phyloP scores from a whole-genome alignment of 148 eudicot genomes.

The Spergularia marina region DNA sequence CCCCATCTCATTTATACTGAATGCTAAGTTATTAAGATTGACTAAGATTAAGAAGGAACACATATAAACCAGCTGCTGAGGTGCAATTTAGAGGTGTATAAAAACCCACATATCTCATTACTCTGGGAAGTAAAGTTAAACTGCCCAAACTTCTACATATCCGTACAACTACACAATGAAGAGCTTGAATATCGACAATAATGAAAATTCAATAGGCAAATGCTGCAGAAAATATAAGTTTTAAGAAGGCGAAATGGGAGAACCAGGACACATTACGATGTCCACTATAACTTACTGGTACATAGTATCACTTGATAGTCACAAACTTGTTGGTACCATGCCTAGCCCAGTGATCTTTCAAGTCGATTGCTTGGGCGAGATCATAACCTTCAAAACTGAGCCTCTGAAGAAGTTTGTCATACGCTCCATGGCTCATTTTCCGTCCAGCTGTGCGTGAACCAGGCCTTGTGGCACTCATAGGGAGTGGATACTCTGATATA shows the following conservation, averaged over 20 bases:
- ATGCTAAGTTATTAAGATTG: no score
- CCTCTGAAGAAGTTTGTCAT: conserved; percentile 49
- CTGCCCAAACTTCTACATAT: conserved; percentile 11
- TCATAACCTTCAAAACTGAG: conserved; percentile 53
- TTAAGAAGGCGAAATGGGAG: not conserved
- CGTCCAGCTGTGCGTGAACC: conserved; percentile 52
- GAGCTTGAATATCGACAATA: conserved; percentile 23
- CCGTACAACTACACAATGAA: not conserved
- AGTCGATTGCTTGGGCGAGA: conserved; percentile 55
- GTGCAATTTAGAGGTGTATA: no score
- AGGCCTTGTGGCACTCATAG: conserved; percentile 50
- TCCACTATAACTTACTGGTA: not conserved
- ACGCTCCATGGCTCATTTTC: conserved; percentile 71
- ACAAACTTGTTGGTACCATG: conserved; percentile 72
- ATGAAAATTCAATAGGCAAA: conserved; percentile 6
- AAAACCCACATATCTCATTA: not conserved
- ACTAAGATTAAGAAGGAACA: no score
- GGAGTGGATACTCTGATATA: conserved; percentile 64
- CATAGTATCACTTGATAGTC: conserved; percentile 40
- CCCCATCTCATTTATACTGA: no score
- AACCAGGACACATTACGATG: conserved; percentile 5
- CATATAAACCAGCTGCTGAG: not conserved
- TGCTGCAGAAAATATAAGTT: not conserved
- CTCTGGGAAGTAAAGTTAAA: not conserved
- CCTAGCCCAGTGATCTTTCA: conserved; percentile 68